Evolutionary conservation across 2,329 filamentous ascomycete species (phyloP), one percentile per base, ranked within the genome.

Genomic region (Alternaria infectoria): DNA sequence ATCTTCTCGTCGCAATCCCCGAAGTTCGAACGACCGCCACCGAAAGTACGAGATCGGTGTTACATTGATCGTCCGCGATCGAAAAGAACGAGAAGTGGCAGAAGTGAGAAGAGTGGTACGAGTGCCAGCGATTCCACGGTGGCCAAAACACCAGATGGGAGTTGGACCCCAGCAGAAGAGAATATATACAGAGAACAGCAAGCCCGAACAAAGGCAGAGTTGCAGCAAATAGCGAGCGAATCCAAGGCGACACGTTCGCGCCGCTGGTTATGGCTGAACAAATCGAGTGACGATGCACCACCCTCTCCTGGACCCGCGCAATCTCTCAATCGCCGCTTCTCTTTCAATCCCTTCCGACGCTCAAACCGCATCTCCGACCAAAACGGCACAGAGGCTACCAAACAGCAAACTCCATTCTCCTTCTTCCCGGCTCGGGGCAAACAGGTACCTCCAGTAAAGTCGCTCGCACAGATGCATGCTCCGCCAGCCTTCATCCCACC

Each of bases 401-500:
- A 64, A 50, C 61, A 63, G 49, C 61, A 50, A 30, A 40, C 23
- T 7, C 23, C 32, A n/a, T 5, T 36, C 23, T 19, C 43, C 9
- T 4, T 17, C 46, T 13, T 50, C 43, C 17, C 46, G 26, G 36
- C n/a, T 15, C 49, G 43, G 13, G 36, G 57, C 15, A 59, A 55
- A 21, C 26, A 50, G 19, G 44, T 40, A 46, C 11, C 49, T 30
- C 19, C 62, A 21, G 17, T 44, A 7, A 19, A 25, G 11, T 55
- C 65, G n/a, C 55, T 69, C 8, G 59, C 62, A 19, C 59, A 71
- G 9, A 71, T 76, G 50, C 40, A 69, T 5, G 57, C 68, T 1
- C 73, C 76, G 2, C 68, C 70, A 8, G 36, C 58, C 2, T 77
- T 78, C 59, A 54, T 72, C 8, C 76, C 77, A 4, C 75, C 75